Conservation (phyloP, 169 alveolate species). For the Cryptosporidium canis region DNA sequence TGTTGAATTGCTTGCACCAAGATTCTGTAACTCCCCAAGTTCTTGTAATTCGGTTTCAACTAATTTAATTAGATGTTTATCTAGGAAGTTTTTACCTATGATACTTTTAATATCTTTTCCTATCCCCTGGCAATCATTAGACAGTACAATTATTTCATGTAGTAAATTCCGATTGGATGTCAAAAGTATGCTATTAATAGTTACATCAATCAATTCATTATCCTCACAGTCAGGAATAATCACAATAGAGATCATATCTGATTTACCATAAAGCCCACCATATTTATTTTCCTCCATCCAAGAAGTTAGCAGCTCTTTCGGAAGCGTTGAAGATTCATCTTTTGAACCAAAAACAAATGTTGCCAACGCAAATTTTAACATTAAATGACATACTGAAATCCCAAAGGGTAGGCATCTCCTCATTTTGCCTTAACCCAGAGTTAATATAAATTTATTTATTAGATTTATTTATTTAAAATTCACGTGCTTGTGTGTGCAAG, state of each 20-base stretch:
- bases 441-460: neutral
- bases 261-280: slow-evolving; percentile 13
- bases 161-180: slow-evolving; percentile 56
- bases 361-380: neutral
- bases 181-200: slow-evolving; percentile 31
- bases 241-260: slow-evolving; percentile 18
- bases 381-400: neutral
- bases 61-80: slow-evolving; percentile 9
- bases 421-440: neutral
- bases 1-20: slow-evolving; percentile 14
- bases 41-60: slow-evolving; percentile 54
- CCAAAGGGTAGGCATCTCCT: neutral
- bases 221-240: slow-evolving; percentile 46
- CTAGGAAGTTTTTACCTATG: neutral
- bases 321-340: slow-evolving; percentile 7
- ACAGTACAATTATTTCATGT: slow-evolving; percentile 49
- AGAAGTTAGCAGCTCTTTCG: neutral
- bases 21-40: slow-evolving; percentile 38
- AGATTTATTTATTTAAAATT: neutral
- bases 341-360: slow-evolving; percentile 54
- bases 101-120: neutral
- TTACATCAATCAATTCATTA: slow-evolving; percentile 32
- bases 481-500: slow-evolving; percentile 8
- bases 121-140: neutral
- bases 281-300: slow-evolving; percentile 41